Conservation (phyloP, 1,284 basidiomycete species). For the Apiotrichum laibachii region DNA sequence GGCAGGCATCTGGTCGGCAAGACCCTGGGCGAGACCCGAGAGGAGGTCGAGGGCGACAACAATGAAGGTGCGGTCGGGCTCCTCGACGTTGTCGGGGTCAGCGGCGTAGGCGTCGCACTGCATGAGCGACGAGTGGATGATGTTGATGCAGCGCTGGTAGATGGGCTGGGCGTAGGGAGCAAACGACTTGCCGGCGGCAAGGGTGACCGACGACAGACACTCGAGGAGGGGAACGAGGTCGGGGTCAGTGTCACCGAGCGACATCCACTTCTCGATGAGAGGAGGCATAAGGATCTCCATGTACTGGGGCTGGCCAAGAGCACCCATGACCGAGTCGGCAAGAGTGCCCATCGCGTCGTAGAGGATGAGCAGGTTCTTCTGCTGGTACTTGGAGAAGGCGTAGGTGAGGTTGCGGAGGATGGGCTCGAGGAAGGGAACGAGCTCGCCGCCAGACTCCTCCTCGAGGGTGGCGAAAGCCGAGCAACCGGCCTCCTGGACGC, state of each 20-base stretch:
- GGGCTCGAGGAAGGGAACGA: conserved; percentile 91
- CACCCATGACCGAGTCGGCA: conserved; percentile 89
- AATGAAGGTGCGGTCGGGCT: conserved; percentile 92
- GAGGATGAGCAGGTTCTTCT: conserved; percentile 97
- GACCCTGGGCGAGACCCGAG: conserved; percentile 91
- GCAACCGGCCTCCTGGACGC: conserved; percentile 98
- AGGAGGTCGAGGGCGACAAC: conserved; percentile 94
- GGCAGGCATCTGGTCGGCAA: conserved; percentile 72
- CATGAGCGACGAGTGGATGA: conserved; percentile 77
- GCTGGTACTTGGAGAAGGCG: conserved; percentile 97
- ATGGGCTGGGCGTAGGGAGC: conserved; percentile 84
- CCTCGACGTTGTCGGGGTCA: conserved; percentile 74
- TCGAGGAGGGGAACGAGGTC: conserved; percentile 92
- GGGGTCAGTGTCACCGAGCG: conserved; percentile 82
- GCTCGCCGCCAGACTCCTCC: conserved; percentile 88
- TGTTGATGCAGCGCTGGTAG: conserved; percentile 83
- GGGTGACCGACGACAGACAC: conserved; percentile 96
- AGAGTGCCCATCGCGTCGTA: conserved; percentile 98
- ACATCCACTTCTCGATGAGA: conserved; percentile 83
- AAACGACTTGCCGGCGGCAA: conserved; percentile 92
- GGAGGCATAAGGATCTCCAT: conserved; percentile 97
- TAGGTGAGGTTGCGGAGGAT: conserved; percentile 91
- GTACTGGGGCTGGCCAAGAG: conserved; percentile 78
- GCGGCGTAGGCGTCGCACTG: conserved; percentile 64
- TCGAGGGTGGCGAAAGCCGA: conserved; percentile 98